These are phyloP conservation scores for Centrapalus pauciflorus DNA, from an alignment of 129 eudicot species.

Conservation along the genomic window DNA sequence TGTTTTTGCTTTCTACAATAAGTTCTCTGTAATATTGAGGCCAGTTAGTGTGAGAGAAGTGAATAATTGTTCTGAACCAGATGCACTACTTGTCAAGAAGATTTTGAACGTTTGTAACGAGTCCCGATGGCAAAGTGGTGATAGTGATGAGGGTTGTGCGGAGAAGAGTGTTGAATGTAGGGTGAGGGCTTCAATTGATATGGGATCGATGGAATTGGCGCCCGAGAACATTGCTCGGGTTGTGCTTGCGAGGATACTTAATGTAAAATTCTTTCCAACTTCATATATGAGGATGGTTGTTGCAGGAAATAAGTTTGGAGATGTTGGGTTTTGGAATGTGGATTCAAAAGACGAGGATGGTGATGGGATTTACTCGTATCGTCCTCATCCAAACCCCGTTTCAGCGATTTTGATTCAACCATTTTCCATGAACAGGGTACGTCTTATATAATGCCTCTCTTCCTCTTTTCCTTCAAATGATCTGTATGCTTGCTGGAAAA, in stretches of 20 bases:
- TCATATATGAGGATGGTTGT: constrained; percentile 44
- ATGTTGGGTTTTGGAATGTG: constrained; percentile 70
- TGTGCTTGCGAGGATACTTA: constrained; percentile 43
- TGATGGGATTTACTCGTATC: constrained; percentile 48
- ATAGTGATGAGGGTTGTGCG: too few relatives aligned
- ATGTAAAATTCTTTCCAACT: constrained; percentile 51
- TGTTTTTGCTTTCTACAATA: too few relatives aligned
- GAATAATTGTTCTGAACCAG: too few relatives aligned
- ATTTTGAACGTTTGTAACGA: too few relatives aligned
- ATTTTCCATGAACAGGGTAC: constrained; percentile 56
- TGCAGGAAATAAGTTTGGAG: constrained; percentile 56
- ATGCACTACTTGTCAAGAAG: too few relatives aligned
- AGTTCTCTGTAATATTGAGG: too few relatives aligned
- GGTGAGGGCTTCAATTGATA: constrained; percentile 33
- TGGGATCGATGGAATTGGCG: constrained; percentile 36
- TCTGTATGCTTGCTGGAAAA: not conserved
- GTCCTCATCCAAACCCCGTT: constrained; percentile 51
- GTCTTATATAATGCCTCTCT: not conserved
- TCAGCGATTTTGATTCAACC: constrained; percentile 56
- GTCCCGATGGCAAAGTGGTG: too few relatives aligned
- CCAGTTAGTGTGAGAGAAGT: too few relatives aligned
- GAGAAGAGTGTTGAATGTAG: too few relatives aligned
- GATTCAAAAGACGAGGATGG: constrained; percentile 38
- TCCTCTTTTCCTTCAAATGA: not conserved
- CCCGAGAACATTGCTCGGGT: constrained; percentile 47